These are phyloP conservation scores for Cymbopogon flexuosus DNA, from an alignment of 202 grass and related monocot genomes.

Conservation along the genomic window DNA sequence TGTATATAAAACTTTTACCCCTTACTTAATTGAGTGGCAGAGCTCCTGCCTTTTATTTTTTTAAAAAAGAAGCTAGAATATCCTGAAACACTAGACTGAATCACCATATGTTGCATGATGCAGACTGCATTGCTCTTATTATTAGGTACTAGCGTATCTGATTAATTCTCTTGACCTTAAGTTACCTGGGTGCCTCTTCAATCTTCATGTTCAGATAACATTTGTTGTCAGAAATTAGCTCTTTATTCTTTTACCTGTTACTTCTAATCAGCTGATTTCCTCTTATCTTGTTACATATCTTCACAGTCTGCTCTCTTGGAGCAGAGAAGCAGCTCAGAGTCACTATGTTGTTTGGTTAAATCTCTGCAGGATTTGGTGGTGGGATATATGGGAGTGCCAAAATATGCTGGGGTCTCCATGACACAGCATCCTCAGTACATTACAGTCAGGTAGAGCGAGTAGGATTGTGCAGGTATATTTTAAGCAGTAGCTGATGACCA, in stretches of 20 bases:
- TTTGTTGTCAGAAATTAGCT: not conserved
- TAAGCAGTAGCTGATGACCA: not conserved
- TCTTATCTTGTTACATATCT: not conserved
- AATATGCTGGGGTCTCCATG: slow-evolving; percentile 82
- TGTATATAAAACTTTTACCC: too few species aligned
- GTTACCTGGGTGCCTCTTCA: not conserved
- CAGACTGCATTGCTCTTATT: not conserved
- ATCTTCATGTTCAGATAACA: not conserved
- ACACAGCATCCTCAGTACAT: slow-evolving; percentile 92
- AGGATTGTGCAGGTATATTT: not conserved
- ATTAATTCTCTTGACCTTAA: not conserved
- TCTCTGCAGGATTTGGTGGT: slow-evolving; percentile 86
- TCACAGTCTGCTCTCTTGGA: not conserved
- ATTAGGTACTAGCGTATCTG: not conserved
- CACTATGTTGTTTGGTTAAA: not conserved
- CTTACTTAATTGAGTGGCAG: too few species aligned
- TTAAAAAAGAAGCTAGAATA: not conserved
- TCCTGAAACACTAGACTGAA: not conserved
- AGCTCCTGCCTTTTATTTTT: too few species aligned
- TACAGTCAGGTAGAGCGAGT: slow-evolving; percentile 69
- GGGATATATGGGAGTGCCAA: slow-evolving; percentile 94
- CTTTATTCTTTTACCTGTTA: not conserved
- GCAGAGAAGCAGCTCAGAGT: not conserved
- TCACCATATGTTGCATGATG: not conserved
- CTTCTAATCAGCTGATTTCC: not conserved